Conservation (phyloP, 306 rosid genomes). For the Casuarina glauca region DNA sequence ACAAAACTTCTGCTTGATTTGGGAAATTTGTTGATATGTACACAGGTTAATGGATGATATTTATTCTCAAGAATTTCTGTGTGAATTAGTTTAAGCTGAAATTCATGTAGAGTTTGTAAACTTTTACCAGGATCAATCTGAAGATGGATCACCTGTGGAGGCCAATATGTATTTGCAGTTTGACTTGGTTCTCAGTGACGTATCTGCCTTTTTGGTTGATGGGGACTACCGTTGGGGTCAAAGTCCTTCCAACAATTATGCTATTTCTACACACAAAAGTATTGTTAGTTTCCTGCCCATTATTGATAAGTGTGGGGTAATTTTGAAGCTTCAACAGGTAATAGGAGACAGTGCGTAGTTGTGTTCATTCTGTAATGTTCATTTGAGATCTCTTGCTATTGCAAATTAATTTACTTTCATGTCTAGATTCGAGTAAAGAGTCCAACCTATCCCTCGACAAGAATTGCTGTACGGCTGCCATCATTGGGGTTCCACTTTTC, state of each 20-base stretch:
- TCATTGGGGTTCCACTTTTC: conserved; percentile 90
- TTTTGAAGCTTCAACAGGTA: conserved; percentile 86
- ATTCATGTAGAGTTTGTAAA: conserved; percentile 18
- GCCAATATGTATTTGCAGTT: conserved; percentile 77
- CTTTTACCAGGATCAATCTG: conserved; percentile 63
- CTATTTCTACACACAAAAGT: conserved; percentile 34
- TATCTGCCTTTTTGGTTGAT: conserved; percentile 93
- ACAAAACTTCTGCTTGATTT: conserved; percentile 90
- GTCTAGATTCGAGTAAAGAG: conserved; percentile 68
- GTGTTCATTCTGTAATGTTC: conserved; percentile 2
- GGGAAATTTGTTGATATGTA: conserved; percentile 79
- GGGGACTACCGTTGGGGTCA: conserved; percentile 88
- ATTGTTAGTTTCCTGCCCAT: conserved; percentile 65
- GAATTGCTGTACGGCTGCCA: conserved; percentile 84
- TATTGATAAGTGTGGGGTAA: conserved; percentile 82
- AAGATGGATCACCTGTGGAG: conserved; percentile 55
- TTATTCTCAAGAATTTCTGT: conserved; percentile 11
- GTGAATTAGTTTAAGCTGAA: conserved; percentile 11
- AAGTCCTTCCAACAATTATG: conserved; percentile 35
- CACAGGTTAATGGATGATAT: conserved; percentile 54
- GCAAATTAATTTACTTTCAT: conserved; percentile 18
- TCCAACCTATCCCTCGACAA: conserved; percentile 75
- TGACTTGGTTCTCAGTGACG: conserved; percentile 84
- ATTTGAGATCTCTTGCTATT: conserved; percentile 7
- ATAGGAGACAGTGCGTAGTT: neutral